These are phyloP conservation scores for Trichoderma atroviride DNA, from an alignment of 2,329 filamentous ascomycete genomes.

Conservation along the genomic window DNA sequence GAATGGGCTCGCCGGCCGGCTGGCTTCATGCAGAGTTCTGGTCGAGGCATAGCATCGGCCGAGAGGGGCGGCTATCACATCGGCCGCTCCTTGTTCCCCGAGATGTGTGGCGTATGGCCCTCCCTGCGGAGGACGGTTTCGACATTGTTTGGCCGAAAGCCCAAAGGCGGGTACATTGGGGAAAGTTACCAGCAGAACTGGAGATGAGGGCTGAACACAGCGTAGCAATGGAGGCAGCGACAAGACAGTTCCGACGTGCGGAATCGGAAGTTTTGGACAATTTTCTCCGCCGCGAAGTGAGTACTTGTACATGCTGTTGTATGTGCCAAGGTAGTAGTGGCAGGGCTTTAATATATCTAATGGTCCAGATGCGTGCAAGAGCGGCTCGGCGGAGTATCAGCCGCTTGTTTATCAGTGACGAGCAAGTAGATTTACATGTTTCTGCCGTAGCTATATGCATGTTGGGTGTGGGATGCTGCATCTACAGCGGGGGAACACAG, in stretches of 20 bases:
- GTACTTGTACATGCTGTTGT: too few species aligned
- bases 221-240: not conserved
- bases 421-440: not conserved
- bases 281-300: not conserved
- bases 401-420: not conserved
- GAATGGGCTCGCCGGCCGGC: not conserved
- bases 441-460: not conserved
- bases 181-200: not conserved
- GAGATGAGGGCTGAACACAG: not conserved
- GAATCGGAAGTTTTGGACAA: not conserved
- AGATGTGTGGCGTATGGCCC: slow-evolving; percentile 15
- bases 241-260: not conserved
- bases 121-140: slow-evolving; percentile 22
- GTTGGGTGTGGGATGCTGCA: not conserved
- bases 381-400: not conserved
- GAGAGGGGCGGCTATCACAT: slow-evolving; percentile 4
- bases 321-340: too few species aligned
- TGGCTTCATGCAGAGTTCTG: not conserved
- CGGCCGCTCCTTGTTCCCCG: slow-evolving; percentile 21
- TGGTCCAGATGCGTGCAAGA: not conserved
- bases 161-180: slow-evolving; percentile 6
- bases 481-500: not conserved
- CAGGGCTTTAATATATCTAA: not conserved
- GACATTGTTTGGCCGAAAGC: slow-evolving; percentile 13
- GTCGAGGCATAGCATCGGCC: slow-evolving; percentile 6